Percentiles rank a stretch among this genome's conserved stretches.
phyloP scores from a whole-genome alignment of 2,329 filamentous ascomycete species.

The Plectosphaerella plurivora region DNA sequence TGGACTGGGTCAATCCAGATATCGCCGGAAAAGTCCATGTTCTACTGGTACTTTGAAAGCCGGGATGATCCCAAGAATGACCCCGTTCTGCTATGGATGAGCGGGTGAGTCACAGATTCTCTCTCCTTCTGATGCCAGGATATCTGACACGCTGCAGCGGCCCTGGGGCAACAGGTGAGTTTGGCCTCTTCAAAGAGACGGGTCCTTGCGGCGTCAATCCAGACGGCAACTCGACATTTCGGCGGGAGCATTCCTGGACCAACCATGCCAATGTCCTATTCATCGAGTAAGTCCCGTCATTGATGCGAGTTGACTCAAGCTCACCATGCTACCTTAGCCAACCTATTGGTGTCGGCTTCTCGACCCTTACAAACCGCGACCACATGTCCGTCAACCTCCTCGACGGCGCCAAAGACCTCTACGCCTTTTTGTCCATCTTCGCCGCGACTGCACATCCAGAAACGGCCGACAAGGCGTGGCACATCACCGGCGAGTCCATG shows the following conservation, averaged over 20 bases:
- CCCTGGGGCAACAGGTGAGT: not conserved
- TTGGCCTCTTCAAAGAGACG: conserved; percentile 14
- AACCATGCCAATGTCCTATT: not conserved
- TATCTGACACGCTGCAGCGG: not conserved
- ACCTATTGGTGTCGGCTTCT: conserved; percentile 14
- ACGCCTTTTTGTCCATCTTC: conserved; percentile 14
- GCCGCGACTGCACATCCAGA: conserved; percentile 12
- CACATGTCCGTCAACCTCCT: conserved; percentile 9
- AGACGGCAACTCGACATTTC: conserved; percentile 6
- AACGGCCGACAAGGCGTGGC: conserved; percentile 9
- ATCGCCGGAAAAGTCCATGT: not conserved
- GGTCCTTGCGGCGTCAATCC: conserved; percentile 10
- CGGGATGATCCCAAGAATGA: not conserved
- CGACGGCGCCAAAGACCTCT: conserved; percentile 12
- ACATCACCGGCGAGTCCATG: conserved; percentile 15
- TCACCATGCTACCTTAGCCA: conserved; percentile 6
- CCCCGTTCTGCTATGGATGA: not conserved
- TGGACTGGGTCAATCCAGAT: conserved; percentile 8
- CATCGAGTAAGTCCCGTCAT: not conserved
- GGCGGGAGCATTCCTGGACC: not conserved
- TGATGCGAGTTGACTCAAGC: too few species aligned
- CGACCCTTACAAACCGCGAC: conserved; percentile 5
- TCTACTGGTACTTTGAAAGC: conserved; percentile 2
- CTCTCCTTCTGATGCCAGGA: not conserved
- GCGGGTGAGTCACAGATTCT: not conserved